phyloP scores from a whole-genome alignment of 352 stramenopile species.

The Globisporangium orthogonon region DNA sequence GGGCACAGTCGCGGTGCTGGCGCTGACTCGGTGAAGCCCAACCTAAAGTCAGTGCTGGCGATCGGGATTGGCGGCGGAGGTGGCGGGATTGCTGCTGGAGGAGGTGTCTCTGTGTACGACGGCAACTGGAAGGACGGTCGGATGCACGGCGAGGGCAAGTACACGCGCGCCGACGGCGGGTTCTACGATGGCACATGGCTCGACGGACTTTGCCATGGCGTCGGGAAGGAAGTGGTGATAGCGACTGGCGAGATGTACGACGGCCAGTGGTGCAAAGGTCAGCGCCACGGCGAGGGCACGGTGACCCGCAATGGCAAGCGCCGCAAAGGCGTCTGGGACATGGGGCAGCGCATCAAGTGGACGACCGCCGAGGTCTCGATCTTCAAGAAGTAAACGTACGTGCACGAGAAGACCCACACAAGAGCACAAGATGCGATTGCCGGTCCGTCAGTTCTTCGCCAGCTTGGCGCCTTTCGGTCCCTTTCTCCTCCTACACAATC shows the following conservation, averaged over 20 bases:
- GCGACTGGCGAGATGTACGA: constrained; percentile 47
- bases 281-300: constrained; percentile 49
- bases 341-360: constrained; percentile 54
- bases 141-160: constrained; percentile 67
- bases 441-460: constrained; percentile 27
- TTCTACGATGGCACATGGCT: constrained; percentile 68
- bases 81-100: background rate
- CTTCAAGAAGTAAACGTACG: constrained; percentile 15
- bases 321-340: constrained; percentile 53
- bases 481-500: constrained; percentile 32
- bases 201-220: constrained; percentile 47
- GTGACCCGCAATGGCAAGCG: constrained; percentile 35
- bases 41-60: constrained; percentile 7
- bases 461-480: constrained; percentile 46
- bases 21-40: background rate
- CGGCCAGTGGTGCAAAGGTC: constrained; percentile 44
- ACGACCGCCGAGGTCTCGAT: constrained; percentile 47
- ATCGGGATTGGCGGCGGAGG: background rate
- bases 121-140: constrained; percentile 53
- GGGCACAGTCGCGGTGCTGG: background rate
- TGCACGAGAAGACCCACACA: background rate
- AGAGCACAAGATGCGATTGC: background rate
- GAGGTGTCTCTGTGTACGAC: constrained; percentile 31
- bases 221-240: constrained; percentile 43
- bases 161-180: constrained; percentile 43